Base-by-base conservation (phyloP, 106 monocot species). In the Xerophyta viscosa region DNA sequence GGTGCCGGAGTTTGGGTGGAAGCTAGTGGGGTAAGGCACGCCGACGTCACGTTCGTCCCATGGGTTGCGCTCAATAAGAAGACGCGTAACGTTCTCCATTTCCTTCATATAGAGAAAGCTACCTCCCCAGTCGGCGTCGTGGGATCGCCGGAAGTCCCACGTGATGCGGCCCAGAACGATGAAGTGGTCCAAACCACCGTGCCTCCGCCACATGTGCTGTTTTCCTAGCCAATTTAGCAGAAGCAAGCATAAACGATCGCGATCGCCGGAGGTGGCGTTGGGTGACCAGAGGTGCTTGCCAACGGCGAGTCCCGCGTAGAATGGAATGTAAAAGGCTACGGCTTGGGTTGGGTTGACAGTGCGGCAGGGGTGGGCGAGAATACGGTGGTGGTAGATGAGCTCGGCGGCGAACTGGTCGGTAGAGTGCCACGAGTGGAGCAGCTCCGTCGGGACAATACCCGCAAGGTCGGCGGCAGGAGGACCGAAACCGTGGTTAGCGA, bases 371-470 rank as follows among this genome's bases (percentile, higher is more conserved):
- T 85, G 72, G 27, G 52, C 14, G 41, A 96, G 71, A 27, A 85
- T 57, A 47, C 94, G 84, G 24, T 58, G 68, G 60, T 96, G 94
- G 81, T 53, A 82, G 25, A 96, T 88, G 24, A 77, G 4, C 63
- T 96, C 94, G 7, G 63, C 69, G 26, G 74, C 65, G 70, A 96
- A 96, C 65, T 96, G 89, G 68, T 96, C 89, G 37, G 94, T 96
- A 48, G 78, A 55, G 62, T 56, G 81, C 85, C 88, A 96, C 15
- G 72, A 54, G 9, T 53, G 41, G 39, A 78, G 75, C 24, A 85
- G 69, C 28, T 24, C 15, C 3, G 24, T 1, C 2, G 93, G 92
- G 21, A 87, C 65, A 33, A 81, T 22, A 3, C 73, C 62, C 6
- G 63, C 55, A 24, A 86, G 72, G n/a, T 86, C 71, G 29, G 48